Base-by-base conservation (phyloP, 2,329 filamentous ascomycete genomes). In the Exophiala spinifera region DNA sequence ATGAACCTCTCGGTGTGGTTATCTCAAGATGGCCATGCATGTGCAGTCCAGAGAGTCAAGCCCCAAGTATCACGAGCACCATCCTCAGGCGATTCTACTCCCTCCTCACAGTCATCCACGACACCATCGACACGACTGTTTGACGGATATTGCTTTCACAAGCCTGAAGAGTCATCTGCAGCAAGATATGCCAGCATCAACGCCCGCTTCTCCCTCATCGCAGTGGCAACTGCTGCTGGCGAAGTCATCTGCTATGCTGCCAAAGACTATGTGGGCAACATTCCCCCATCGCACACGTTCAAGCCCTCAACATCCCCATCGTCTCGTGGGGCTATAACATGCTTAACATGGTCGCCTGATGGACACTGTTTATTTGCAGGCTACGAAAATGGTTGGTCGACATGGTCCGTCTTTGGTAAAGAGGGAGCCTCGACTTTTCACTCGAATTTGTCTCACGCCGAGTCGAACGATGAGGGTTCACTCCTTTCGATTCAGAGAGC, bases 1-100 rank as follows among this genome's bases (percentile, higher is more conserved):
- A 99, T 99, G 91, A 96, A 95, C 65, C 77, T 99, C 11, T 86
- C 89, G 8, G 89, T 91, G 8, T 99, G 94, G 94, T 83, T 96
- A 53, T 94, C 90, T 4, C 88, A 79, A 65, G 91, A 95, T 64
- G 94, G 94, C 5, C 85, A 84, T 68, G 91, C 86, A 1, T 97
- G 95, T 71, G 91, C 92, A 15, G 91, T 97, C 20, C 94, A 97
- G 71, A 84, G 90, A 56, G 67, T 78, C 14, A 64, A 69, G 10
- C 77, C 70, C 6, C 63, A 67, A 45, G 69, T 76, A 25, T 71
- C 76, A 1, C 25, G 53, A 25, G 53, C 59, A 19, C 21, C 53
- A 14, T 64, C 63, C 4, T 63, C 63, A 19, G 69, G 67, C 15
- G 72, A 77, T 20, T 62, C 69, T 5, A 72, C 74, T 15, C 74